Evolutionary conservation across 2,329 filamentous ascomycete genomes (phyloP), one percentile per base, ranked within the genome.

Genomic region (Fusarium sp.): DNA sequence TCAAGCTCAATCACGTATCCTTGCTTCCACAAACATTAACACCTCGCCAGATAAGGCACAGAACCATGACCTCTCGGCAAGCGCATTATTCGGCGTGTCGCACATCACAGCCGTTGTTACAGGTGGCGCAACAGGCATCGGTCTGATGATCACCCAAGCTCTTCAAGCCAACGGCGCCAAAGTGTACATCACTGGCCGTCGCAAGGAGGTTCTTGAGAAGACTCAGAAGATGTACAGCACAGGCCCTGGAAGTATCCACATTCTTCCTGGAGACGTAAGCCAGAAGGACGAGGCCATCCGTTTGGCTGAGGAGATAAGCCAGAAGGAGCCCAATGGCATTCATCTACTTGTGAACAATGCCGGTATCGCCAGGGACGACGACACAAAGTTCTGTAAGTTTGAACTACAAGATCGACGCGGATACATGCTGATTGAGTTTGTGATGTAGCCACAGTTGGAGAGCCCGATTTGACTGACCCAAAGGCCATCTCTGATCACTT

Each of bases 161-260:
- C 10, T 62, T 0, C 47, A 47, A 2, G 40, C 58, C 17, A 62
- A 62, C 0, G 58, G 56, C 1, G 56, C 58, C 8, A 62, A 62
- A 10, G 56, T 62, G 3, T 62, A 62, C 10, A 62, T 62, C 14
- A 62, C 58, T 2, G 56, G 58, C 1, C 58, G 58, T 3, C 56
- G 58, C 1, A 39, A 13, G 2, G 58, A 62, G 3, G 19, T 19
- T 0, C 58, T 62, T 0, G 47, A 62, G 5, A 41, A 62, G 20
- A 62, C 58, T 0, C 35, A 55, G 0, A 55, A 55, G 41, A 15
- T 19, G 0, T 62, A 62, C 2, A 8, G 56, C 3, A 41, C 35
- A 0, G 56, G 56, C 0, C 56, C 58, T 1, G 58, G 56, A 3
- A 62, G 47, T 5, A 62, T 62, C 0, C 58, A 62, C 4, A 27